Conservation (phyloP, 2,329 filamentous ascomycete genomes). For the Phoma sp. region DNA sequence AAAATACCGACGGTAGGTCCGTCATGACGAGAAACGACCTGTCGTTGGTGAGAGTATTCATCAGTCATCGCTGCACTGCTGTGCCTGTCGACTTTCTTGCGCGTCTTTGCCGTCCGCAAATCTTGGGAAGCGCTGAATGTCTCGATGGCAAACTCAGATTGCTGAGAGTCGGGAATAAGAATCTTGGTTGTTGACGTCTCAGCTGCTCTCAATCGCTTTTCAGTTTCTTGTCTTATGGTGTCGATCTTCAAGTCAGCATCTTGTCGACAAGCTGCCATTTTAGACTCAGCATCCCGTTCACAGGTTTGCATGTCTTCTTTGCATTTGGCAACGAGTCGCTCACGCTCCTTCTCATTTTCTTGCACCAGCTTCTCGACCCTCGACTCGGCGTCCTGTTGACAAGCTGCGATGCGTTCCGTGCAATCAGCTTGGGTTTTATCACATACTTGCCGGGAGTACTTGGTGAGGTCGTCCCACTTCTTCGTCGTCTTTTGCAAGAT, state of each 20-base stretch:
- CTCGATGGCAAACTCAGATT: not conserved
- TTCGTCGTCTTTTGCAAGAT: slow-evolving; percentile 15
- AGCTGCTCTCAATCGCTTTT: too few relatives aligned
- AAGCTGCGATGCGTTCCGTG: too few relatives aligned
- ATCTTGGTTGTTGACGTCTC: not conserved
- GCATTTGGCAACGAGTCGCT: not conserved
- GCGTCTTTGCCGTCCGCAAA: slow-evolving; percentile 4
- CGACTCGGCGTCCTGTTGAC: too few relatives aligned
- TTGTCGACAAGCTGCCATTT: not conserved
- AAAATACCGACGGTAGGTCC: too few relatives aligned
- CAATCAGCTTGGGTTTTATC: too few relatives aligned
- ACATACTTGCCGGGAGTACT: too few relatives aligned
- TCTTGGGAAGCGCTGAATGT: not conserved
- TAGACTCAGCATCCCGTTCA: not conserved
- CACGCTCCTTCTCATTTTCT: not conserved
- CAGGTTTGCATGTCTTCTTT: not conserved
- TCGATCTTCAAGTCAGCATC: not conserved
- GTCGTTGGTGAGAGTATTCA: too few relatives aligned
- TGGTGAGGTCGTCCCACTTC: too few relatives aligned
- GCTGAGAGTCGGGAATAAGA: slow-evolving; percentile 1
- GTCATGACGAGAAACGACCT: too few relatives aligned
- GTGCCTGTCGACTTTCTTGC: slow-evolving; percentile 30
- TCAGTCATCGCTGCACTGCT: slow-evolving; percentile 19
- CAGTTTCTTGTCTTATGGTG: not conserved
- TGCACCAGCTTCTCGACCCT: slow-evolving; percentile 17